These are phyloP conservation scores for Inga oerstediana DNA, from an alignment of 306 rosid species.

Conservation along the genomic window DNA sequence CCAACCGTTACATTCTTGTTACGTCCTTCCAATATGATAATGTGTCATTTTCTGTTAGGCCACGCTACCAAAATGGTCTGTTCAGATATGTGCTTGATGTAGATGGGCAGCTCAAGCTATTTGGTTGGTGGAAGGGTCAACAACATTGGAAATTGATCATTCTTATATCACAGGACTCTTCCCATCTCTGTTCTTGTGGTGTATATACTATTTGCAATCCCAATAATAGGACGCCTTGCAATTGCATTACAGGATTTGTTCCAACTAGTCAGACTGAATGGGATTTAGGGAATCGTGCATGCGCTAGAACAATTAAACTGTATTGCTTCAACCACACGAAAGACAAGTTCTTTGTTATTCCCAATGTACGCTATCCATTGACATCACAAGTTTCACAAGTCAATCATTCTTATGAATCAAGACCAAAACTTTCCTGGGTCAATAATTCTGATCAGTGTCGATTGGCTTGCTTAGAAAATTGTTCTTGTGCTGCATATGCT, in stretches of 20 bases:
- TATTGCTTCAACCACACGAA: not conserved
- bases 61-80: not conserved
- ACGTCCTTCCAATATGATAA: not conserved
- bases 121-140: not conserved
- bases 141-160: not conserved
- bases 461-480: slow-evolving; percentile 26
- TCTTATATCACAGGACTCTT: not conserved
- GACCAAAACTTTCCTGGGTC: not conserved
- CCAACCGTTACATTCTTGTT: not conserved
- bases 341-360: not conserved
- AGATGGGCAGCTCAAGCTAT: not conserved
- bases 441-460: not conserved
- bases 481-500: slow-evolving; percentile 38
- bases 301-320: not conserved
- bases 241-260: not conserved
- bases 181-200: not conserved
- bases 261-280: not conserved
- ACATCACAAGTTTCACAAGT: too few relatives aligned
- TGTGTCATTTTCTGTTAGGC: not conserved
- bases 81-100: not conserved
- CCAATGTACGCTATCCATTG: not conserved
- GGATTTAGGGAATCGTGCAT: not conserved
- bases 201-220: not conserved
- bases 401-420: too few relatives aligned
- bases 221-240: not conserved